Evolutionary conservation across 768 basidiomycete genomes (phyloP).

Genomic region (Lentinula aciculospora): DNA sequence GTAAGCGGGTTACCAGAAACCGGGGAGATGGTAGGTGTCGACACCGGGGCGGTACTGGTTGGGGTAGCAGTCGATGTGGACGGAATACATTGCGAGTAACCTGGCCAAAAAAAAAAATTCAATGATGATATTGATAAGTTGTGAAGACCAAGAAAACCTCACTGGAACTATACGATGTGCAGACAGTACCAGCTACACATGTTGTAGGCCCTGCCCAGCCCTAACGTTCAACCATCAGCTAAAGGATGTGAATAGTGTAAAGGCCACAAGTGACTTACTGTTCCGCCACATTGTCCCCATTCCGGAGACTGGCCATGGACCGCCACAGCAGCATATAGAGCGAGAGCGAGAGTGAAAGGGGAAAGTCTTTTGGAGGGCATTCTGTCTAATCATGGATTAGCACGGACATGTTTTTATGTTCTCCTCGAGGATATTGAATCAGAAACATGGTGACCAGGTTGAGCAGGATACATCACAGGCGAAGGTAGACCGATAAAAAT

Average conservation of each 20-base stretch:
- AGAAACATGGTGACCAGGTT: background rate
- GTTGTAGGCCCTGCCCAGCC: conserved; percentile 29
- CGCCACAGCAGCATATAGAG: conserved; percentile 8
- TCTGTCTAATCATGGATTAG: background rate
- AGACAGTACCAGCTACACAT: conserved; percentile 26
- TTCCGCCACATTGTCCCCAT: conserved; percentile 13
- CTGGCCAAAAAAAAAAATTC: conserved; percentile 10
- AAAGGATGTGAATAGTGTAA: background rate
- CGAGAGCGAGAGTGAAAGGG: conserved; percentile 10
- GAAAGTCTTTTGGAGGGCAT: conserved; percentile 17
- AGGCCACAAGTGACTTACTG: conserved; percentile 9
- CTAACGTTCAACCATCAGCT: conserved; percentile 9
- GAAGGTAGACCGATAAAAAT: background rate
- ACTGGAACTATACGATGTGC: conserved; percentile 24
- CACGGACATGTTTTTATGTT: conserved; percentile 2
- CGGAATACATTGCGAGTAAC: conserved; percentile 29
- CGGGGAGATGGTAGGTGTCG: conserved; percentile 11
- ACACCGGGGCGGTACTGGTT: conserved; percentile 6
- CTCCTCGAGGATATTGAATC: background rate
- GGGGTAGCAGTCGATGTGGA: conserved; percentile 14
- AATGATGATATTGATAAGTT: background rate
- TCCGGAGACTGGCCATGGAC: conserved; percentile 14
- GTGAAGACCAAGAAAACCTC: conserved; percentile 2
- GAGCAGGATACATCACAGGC: background rate
- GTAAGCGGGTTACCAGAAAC: conserved; percentile 23